Conservation (phyloP, 345 rosid genomes). For the Eucalyptus cloeziana region DNA sequence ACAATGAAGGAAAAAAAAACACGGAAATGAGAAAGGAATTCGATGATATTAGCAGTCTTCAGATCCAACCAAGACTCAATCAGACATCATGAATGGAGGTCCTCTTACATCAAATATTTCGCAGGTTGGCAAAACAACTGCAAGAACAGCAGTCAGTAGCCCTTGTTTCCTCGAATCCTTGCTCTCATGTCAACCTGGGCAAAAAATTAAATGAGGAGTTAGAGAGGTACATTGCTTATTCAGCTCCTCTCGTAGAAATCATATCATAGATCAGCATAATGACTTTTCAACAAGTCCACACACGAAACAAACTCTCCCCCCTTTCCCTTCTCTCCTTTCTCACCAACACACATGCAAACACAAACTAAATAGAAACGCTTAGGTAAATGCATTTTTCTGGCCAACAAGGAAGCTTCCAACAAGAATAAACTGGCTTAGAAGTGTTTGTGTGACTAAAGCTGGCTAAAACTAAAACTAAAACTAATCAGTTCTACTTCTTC, state of each 20-base stretch:
- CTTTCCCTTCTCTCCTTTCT: rapidly evolving
- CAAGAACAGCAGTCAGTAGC: conserved; percentile 27
- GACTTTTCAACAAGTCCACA: not conserved
- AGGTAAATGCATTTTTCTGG: not conserved
- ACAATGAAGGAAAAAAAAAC: no score
- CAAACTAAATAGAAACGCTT: not conserved
- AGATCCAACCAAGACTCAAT: not conserved
- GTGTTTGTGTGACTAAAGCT: not conserved
- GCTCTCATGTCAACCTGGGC: conserved; percentile 96
- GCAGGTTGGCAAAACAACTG: not conserved
- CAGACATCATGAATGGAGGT: not conserved
- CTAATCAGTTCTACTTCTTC: not conserved
- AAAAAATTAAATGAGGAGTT: not conserved
- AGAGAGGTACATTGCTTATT: not conserved
- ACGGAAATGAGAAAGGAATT: not conserved
- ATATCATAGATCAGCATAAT: not conserved
- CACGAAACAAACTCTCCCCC: no score
- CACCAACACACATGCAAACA: not conserved
- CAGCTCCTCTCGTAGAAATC: not conserved
- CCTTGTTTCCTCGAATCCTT: conserved; percentile 93
- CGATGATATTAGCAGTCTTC: not conserved
- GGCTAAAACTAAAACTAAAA: not conserved
- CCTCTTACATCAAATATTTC: not conserved
- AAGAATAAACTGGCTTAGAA: not conserved
- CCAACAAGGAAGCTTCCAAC: not conserved